Base-by-base conservation (phyloP, 345 rosid species). In the Syzygium oleosum region DNA sequence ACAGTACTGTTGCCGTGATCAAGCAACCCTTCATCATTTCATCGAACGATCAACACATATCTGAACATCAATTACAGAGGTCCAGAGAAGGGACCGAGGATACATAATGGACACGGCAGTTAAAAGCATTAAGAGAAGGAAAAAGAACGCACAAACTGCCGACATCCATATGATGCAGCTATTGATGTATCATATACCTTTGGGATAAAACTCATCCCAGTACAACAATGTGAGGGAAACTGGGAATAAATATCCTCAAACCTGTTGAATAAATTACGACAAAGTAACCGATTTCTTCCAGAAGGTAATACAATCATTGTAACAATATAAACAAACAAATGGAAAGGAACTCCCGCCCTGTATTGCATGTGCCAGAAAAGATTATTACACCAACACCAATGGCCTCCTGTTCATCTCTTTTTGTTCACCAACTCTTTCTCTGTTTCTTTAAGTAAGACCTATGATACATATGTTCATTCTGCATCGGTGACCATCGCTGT, bases 401-500 rank as follows among this genome's bases (percentile, higher is more conserved):
- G 46, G 25, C 53, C 55, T 86, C 21, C 38, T 84, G 84, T 52
- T 43, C 84, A 58, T 85, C 79, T 58, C 77, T 25, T 83, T 46
- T 85, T 54, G 51, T 79, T 84, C 87, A 78, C 79, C 90, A 85
- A 85, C 86, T 87, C 84, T 58, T 56, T 73, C 84, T 85, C 68
- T 58, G 41, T 85, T 79, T 85, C 85, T 90, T 77, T 84, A 91
- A 87, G 86, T 86, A 91, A 86, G 10, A 58, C 55, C 88, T 92
- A 92, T 91, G 87, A 88, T 89, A 89, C 92, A 91, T 86, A 79
- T 84, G 80, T 54, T 84, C 86, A 68, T 51, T 88, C 85, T 92
- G 65, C 85, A 49, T 41, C 51, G 61, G 52, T 79, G 85, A 84
- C 52, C 89, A 53, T 61, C 87, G 43, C 90, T 85, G 86, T 65